Evolutionary conservation across 2,329 filamentous ascomycete species (phyloP).

Genomic region (Aureobasidium mangrovei): DNA sequence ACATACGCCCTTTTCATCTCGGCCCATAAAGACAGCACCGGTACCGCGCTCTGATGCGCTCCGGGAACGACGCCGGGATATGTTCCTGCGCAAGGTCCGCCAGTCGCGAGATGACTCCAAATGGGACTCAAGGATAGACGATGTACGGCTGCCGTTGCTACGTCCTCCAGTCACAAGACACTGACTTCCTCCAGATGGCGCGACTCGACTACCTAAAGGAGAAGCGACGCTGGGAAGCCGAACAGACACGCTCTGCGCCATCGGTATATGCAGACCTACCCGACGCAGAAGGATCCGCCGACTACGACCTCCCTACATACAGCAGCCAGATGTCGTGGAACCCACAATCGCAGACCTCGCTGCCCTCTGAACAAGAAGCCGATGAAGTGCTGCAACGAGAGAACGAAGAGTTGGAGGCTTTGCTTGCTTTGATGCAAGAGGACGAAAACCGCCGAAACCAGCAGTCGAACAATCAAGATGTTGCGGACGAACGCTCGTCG

Average conservation of each 20-base stretch:
- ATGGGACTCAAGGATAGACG: conserved; percentile 38
- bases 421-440: conserved; percentile 36
- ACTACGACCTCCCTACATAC: conserved; percentile 10
- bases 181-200: conserved; percentile 33
- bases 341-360: conserved; percentile 15
- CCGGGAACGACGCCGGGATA: conserved; percentile 54
- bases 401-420: conserved; percentile 36
- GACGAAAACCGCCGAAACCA: background rate
- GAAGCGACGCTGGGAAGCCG: conserved; percentile 37
- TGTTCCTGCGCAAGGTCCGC: conserved; percentile 56
- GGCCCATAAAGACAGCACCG: conserved; percentile 54
- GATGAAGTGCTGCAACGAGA: conserved; percentile 35
- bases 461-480: conserved; percentile 11
- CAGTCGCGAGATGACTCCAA: conserved; percentile 37
- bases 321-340: background rate
- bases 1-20: conserved; percentile 38
- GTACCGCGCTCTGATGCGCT: conserved; percentile 51
- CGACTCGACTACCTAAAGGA: conserved; percentile 37
- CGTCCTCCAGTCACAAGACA: background rate
- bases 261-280: conserved; percentile 16
- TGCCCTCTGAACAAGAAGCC: conserved; percentile 25
- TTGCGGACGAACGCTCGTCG: conserved; percentile 14
- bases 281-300: conserved; percentile 20
- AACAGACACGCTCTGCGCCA: conserved; percentile 34
- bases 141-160: conserved; percentile 27